Evolutionary conservation across 345 rosid genomes (phyloP).

Genomic region (Camelina hispida): DNA sequence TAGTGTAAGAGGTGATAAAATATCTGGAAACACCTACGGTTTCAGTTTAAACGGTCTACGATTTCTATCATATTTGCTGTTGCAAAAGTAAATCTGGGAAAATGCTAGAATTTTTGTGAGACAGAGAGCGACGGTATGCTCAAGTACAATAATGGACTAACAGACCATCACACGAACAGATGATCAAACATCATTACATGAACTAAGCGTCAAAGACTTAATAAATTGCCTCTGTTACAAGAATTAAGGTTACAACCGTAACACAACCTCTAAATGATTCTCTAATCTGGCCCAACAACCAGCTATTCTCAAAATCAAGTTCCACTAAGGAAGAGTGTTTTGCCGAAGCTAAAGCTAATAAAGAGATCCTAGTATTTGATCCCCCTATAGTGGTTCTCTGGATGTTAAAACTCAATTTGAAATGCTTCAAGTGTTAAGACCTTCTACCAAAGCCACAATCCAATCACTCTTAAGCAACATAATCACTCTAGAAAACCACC

Average conservation of each 20-base stretch:
- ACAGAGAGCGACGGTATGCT: conserved; percentile 1
- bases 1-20: conserved; percentile 15
- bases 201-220: conserved; percentile 14
- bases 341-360: conserved; percentile 1
- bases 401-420: conserved; percentile 1
- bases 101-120: background rate
- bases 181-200: background rate
- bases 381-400: background rate
- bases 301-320: conserved; percentile 13
- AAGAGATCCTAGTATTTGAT: background rate
- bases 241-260: background rate
- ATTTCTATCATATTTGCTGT: background rate
- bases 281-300: conserved; percentile 14
- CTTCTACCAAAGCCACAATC: conserved; percentile 1
- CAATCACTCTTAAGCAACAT: background rate
- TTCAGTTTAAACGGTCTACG: background rate
- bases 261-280: conserved; percentile 5
- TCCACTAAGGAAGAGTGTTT: background rate
- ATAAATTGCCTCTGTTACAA: conserved; percentile 3
- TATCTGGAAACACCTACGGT: background rate
- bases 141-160: background rate
- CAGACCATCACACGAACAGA: conserved; percentile 2
- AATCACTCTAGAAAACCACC: background rate
- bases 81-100: conserved; percentile 14
- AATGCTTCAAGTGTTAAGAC: background rate